Conservation (phyloP, 75 land plant species). For the Pseudotsuga menziesii region DNA sequence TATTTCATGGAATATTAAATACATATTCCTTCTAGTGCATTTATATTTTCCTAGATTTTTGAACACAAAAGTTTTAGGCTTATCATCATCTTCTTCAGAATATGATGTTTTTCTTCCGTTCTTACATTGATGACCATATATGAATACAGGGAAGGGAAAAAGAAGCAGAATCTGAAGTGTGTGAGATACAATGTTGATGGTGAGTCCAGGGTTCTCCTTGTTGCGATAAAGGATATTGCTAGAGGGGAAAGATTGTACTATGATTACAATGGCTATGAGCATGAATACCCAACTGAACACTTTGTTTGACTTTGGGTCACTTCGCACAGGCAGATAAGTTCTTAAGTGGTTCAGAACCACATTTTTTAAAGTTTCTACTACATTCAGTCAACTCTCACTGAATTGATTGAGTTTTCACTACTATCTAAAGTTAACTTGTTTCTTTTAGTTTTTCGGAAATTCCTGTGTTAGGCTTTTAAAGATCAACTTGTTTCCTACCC, state of each 20-base stretch:
- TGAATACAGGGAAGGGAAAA: conserved; percentile 37
- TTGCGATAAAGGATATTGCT: conserved; percentile 47
- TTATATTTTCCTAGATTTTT: not conserved
- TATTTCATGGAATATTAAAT: not conserved
- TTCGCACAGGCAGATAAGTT: conserved; percentile 2
- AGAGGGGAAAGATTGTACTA: conserved; percentile 56
- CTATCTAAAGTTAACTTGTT: not conserved
- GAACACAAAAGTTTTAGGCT: not conserved
- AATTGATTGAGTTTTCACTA: not conserved
- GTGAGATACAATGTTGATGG: conserved; percentile 46
- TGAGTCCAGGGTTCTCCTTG: conserved; percentile 42
- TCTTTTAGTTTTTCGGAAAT: not conserved
- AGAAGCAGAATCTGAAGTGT: conserved; percentile 51
- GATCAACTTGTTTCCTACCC: too few relatives aligned
- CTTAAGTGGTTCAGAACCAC: not conserved
- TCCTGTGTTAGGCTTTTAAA: not conserved
- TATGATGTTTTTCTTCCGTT: not conserved
- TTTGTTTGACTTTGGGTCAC: conserved; percentile 23
- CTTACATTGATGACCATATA: not conserved
- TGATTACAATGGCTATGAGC: conserved; percentile 48
- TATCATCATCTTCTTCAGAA: not conserved
- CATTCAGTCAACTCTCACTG: not conserved
- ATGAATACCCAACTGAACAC: conserved; percentile 51
- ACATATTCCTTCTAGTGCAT: not conserved
- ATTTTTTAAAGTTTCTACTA: not conserved